Conservation (phyloP, 331 rosid species). For the Erythrophleum ivorense region DNA sequence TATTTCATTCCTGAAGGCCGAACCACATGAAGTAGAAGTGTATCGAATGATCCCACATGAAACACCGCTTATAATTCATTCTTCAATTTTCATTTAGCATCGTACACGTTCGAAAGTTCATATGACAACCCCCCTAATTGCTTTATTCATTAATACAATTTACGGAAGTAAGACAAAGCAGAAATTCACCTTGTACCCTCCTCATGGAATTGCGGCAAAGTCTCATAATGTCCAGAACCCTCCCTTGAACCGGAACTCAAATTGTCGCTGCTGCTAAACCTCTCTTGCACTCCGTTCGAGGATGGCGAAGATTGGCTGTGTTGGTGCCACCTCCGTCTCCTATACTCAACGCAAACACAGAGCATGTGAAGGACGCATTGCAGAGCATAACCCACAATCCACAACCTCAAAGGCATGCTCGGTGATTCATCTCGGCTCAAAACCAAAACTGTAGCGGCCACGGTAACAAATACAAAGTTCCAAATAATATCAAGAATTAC, state of each 20-base stretch:
- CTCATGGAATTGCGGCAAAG: constrained; percentile 59
- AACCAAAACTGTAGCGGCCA: constrained; percentile 60
- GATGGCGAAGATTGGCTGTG: constrained; percentile 9
- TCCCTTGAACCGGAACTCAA: constrained; percentile 57
- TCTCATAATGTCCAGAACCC: constrained; percentile 55
- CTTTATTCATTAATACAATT: not conserved
- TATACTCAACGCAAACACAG: constrained; percentile 75
- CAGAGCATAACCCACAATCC: constrained; percentile 80
- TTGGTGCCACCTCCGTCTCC: constrained; percentile 50
- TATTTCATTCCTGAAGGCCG: not conserved
- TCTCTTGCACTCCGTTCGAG: constrained; percentile 43
- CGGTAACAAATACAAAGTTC: constrained; percentile 79
- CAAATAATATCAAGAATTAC: constrained; percentile 83
- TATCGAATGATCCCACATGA: constrained; percentile 28
- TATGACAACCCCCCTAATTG: not conserved
- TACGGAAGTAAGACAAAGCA: not conserved
- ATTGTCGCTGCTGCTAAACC: constrained; percentile 47
- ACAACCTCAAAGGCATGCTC: constrained; percentile 68
- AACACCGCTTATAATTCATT: constrained; percentile 27
- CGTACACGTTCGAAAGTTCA: constrained; percentile 7
- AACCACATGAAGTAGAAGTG: constrained; percentile 2
- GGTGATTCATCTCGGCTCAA: constrained; percentile 68
- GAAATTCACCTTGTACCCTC: constrained; percentile 63
- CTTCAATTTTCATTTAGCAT: constrained; percentile 2
- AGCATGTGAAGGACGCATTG: constrained; percentile 77